These are phyloP conservation scores for Trichaptum fuscoviolaceum DNA, from an alignment of 768 basidiomycete genomes.

Conservation along the genomic window DNA sequence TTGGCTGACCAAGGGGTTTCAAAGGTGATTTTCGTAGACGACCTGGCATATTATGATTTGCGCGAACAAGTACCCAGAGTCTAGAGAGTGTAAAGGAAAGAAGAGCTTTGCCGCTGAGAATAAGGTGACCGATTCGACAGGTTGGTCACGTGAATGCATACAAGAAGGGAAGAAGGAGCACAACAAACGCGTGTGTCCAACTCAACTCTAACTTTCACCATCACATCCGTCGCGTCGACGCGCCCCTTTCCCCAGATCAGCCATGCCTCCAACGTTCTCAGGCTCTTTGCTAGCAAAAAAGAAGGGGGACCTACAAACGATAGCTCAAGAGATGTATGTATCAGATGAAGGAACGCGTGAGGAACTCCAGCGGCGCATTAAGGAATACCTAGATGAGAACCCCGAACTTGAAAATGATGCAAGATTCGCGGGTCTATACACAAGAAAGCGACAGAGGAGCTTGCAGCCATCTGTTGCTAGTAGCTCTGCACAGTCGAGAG, in stretches of 20 bases:
- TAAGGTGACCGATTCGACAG: not conserved
- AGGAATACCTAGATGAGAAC: constrained; percentile 53
- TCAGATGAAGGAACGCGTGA: constrained; percentile 58
- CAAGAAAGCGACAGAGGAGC: constrained; percentile 29
- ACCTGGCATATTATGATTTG: not conserved
- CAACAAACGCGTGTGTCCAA: not conserved
- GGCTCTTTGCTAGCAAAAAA: constrained; percentile 61
- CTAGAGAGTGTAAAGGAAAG: not conserved
- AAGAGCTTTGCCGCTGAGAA: not conserved
- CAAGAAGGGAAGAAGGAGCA: not conserved
- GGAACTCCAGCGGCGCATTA: constrained; percentile 56
- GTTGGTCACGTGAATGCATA: not conserved
- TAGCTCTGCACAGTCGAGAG: not conserved
- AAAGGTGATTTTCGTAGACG: not conserved
- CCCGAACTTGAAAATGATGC: constrained; percentile 55
- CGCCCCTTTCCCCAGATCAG: not conserved
- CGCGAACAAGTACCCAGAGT: not conserved
- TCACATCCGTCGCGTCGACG: not conserved
- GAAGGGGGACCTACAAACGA: constrained; percentile 61
- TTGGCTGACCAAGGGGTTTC: not conserved
- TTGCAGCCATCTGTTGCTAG: constrained; percentile 11
- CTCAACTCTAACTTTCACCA: not conserved
- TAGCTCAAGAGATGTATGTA: constrained; percentile 48
- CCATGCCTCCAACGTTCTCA: constrained; percentile 26
- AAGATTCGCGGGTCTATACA: constrained; percentile 50